Evolutionary conservation across 2,329 filamentous ascomycete genomes (phyloP), one percentile per base, ranked within the genome.

Genomic region (Chaetomiaceae sp.): DNA sequence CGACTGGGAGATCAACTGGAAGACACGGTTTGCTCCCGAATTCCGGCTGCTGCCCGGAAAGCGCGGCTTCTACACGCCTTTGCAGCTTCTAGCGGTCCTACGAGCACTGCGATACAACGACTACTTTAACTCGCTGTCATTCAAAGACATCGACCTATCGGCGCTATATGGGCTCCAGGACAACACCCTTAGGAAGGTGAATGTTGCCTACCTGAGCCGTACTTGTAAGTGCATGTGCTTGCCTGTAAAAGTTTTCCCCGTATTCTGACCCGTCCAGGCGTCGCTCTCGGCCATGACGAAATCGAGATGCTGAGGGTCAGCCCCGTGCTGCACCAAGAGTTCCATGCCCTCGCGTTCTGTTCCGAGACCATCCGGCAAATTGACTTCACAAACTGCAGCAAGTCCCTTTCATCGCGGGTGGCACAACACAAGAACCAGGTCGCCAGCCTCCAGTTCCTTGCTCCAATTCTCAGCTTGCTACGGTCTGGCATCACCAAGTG

Each of bases 111-210:
- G 79, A 9, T 82, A 80, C 62, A 82, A 82, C 49, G 79, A 78
- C 57, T 82, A 77, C 59, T 82, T 82, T 66, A 78, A 76, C 53
- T 76, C 78, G 0, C 64, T 82, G n/a, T 81, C 77, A 1, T 80
- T 82, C 56, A 65, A 69, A 9, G 72, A 77, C 48, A 71, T 82
- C 13, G 75, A 81, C 57, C 68, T 82, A 18, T 73, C 72, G 1
- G 66, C 61, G 14, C 65, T 77, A 1, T 65, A 68, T 36, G 67
- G 68, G 30, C 61, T 64, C 29, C 70, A 70, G 42, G 79, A 82
- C 54, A 71, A 71, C 38, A 62, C 68, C 2, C 25, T 16, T 5
- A 72, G 75, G 33, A 72, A 71, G 18, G 73, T 76, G 54, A 71
- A 72, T 21, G 72, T 79, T 9, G 75, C 75, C 4, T 78, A 77